A percentile compares a stretch with the other conserved stretches of the same genome.
phyloP scores from a whole-genome alignment of 352 stramenopile genomes.

The Hyaloperonospora brassicae region DNA sequence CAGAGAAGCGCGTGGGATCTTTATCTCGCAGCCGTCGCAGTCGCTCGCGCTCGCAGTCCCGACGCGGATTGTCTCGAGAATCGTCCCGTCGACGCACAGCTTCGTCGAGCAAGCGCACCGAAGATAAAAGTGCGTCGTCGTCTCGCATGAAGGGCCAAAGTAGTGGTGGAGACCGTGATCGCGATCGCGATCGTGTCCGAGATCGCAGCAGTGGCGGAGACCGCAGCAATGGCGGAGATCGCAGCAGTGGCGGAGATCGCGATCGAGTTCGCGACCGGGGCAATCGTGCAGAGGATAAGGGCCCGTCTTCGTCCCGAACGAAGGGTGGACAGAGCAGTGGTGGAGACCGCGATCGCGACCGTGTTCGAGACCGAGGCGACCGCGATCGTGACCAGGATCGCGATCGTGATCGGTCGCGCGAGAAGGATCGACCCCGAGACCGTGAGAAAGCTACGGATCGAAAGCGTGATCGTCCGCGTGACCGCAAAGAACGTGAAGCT shows the following conservation, averaged over 20 bases:
- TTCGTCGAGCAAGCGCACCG: slow-evolving; percentile 12
- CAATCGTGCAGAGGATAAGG: slow-evolving; percentile 6
- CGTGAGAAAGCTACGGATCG: slow-evolving; percentile 25
- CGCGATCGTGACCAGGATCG: slow-evolving; percentile 14
- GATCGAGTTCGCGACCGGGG: slow-evolving; percentile 13
- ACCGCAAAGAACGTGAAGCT: slow-evolving; percentile 32
- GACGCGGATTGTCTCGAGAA: slow-evolving; percentile 28
- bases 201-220: no score
- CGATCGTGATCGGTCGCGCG: slow-evolving; percentile 17
- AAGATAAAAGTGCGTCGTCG: slow-evolving; percentile 15
- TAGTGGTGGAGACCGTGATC: slow-evolving; percentile 7
- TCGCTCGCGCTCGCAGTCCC: slow-evolving; percentile 44
- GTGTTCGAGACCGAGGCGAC: slow-evolving; percentile 12
- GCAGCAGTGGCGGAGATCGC: slow-evolving; percentile 1
- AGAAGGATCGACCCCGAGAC: slow-evolving; percentile 26
- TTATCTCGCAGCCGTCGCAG: slow-evolving; percentile 25
- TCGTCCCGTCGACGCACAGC: slow-evolving; percentile 33
- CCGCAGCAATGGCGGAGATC: background rate
- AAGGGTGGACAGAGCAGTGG: no score
- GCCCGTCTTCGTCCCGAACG: no score
- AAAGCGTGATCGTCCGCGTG: slow-evolving; percentile 24
- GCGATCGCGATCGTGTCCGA: no score
- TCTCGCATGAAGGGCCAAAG: slow-evolving; percentile 24
- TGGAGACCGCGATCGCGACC: slow-evolving; percentile 11
- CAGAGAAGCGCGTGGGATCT: slow-evolving; percentile 21